A percentile compares a stretch with the other conserved stretches of the same genome.
phyloP scores from a whole-genome alignment of 352 stramenopile genomes.

The Phytophthora kernoviae region DNA sequence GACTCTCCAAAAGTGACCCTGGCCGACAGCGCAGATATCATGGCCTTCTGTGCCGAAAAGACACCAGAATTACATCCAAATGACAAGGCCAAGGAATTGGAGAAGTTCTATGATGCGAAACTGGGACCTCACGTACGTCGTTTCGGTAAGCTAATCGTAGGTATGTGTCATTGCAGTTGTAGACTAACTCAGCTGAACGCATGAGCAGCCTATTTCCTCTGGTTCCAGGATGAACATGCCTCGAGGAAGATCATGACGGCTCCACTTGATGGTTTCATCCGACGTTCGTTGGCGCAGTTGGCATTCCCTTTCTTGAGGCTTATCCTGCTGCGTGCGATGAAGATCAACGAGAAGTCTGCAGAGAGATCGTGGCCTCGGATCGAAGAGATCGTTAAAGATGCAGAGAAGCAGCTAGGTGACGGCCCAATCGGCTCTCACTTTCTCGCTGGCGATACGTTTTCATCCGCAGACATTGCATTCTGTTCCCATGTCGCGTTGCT shows the following conservation, averaged over 20 bases:
- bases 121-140: conserved; percentile 36
- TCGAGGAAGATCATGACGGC: conserved; percentile 29
- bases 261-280: conserved; percentile 19
- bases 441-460: conserved; percentile 44
- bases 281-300: conserved; percentile 25
- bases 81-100: conserved; percentile 39
- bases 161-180: background rate
- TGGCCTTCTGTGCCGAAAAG: conserved; percentile 43
- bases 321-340: conserved; percentile 33
- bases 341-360: conserved; percentile 34
- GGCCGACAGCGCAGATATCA: conserved; percentile 48
- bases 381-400: conserved; percentile 27
- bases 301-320: conserved; percentile 38
- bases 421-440: conserved; percentile 42
- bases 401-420: conserved; percentile 38
- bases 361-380: conserved; percentile 38
- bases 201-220: conserved; percentile 36
- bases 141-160: conserved; percentile 13
- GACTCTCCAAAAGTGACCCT: conserved; percentile 20
- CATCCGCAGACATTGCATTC: conserved; percentile 57
- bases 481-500: conserved; percentile 56
- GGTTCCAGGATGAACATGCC: conserved; percentile 30
- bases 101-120: conserved; percentile 45
- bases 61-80: conserved; percentile 43
- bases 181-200: background rate